phyloP scores from a whole-genome alignment of 2,329 filamentous ascomycete species.

The Sporothrix globosa region DNA sequence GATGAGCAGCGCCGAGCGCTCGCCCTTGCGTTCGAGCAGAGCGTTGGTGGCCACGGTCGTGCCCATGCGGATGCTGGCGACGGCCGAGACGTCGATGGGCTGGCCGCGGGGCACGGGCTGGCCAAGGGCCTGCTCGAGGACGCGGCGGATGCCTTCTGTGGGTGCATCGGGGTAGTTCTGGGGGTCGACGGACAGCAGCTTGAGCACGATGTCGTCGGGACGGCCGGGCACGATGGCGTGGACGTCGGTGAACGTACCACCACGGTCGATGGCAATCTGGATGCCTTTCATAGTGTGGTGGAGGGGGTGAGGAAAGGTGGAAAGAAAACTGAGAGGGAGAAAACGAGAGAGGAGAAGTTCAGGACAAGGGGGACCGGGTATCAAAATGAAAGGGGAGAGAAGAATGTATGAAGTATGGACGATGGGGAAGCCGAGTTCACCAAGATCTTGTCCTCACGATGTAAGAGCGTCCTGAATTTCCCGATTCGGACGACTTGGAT shows the following conservation, averaged over 20 bases:
- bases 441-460: background rate
- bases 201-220: slow-evolving; percentile 49
- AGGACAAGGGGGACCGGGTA: slow-evolving; percentile 12
- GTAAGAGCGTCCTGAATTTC: background rate
- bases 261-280: slow-evolving; percentile 43
- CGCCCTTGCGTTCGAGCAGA: slow-evolving; percentile 84
- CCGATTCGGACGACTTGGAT: background rate
- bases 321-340: background rate
- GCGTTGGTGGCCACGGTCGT: slow-evolving; percentile 95
- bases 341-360: background rate
- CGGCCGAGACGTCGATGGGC: slow-evolving; percentile 46
- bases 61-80: slow-evolving; percentile 68
- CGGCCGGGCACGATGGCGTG: slow-evolving; percentile 42
- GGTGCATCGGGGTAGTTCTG: slow-evolving; percentile 70
- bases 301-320: background rate
- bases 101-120: slow-evolving; percentile 63
- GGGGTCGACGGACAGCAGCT: slow-evolving; percentile 70
- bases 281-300: slow-evolving; percentile 15
- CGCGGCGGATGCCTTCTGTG: slow-evolving; percentile 68
- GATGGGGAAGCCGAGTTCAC: background rate
- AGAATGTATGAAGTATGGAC: background rate
- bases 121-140: slow-evolving; percentile 42
- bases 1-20: slow-evolving; percentile 83
- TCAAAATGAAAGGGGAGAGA: slow-evolving; percentile 11
- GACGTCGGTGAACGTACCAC: slow-evolving; percentile 37